Percentiles rank a stretch among this genome's conserved stretches.
Conservation (phyloP, 1,284 basidiomycete genomes). For the Fomitopsis palustris region DNA sequence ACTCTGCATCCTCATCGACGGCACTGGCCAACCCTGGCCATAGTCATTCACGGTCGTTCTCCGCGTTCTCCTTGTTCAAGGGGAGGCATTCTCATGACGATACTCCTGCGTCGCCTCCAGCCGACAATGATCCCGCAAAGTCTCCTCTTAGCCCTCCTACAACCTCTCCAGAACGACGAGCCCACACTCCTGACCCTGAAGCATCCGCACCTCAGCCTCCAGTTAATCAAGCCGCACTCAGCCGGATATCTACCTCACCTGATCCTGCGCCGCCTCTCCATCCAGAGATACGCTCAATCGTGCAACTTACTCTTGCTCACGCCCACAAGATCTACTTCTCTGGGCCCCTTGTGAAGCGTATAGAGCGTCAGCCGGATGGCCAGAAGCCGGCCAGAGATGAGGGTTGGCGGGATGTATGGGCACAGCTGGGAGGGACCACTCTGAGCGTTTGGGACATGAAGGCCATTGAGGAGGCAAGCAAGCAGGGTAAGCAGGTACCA, state of each 20-base stretch:
- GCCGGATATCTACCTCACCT: neutral
- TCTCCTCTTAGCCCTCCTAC: neutral
- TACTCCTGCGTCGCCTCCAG: conserved; percentile 6
- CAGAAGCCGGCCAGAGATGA: conserved; percentile 70
- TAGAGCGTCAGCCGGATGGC: conserved; percentile 76
- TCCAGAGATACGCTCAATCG: conserved; percentile 75
- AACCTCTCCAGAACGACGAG: neutral
- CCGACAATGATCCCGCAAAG: neutral
- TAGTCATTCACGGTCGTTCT: conserved; percentile 17
- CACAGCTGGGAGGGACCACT: conserved; percentile 90
- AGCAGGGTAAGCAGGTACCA: conserved; percentile 77
- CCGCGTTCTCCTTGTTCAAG: conserved; percentile 23
- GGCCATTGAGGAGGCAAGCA: conserved; percentile 78
- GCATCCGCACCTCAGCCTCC: conserved; percentile 7
- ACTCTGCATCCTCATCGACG: neutral
- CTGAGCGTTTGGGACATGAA: conserved; percentile 90
- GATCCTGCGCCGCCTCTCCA: conserved; percentile 45
- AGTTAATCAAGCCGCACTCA: conserved; percentile 17
- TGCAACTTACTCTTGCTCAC: conserved; percentile 65
- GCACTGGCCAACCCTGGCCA: neutral
- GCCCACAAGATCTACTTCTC: conserved; percentile 80
- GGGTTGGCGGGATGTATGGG: conserved; percentile 92
- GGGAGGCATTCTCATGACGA: conserved; percentile 6
- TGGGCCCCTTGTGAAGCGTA: conserved; percentile 70
- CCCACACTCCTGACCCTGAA: neutral